Percentiles rank a stretch among this genome's conserved stretches.
Conservation (phyloP, 306 rosid genomes). For the Trichosanthes cucumerina region DNA sequence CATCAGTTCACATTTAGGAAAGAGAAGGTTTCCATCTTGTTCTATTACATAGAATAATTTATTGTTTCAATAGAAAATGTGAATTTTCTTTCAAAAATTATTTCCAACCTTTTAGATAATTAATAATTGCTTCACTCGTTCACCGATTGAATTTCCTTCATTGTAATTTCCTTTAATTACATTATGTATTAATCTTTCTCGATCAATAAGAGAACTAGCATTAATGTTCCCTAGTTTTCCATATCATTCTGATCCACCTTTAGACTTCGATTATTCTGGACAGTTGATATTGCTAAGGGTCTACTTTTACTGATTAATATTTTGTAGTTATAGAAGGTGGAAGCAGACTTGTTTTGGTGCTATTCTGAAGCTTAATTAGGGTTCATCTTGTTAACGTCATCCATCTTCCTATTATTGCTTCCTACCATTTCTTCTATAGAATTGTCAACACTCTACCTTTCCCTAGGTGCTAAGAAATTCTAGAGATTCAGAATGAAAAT, state of each 20-base stretch:
- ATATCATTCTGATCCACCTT: neutral
- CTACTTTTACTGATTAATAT: neutral
- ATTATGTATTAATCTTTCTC: neutral
- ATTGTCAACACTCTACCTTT: neutral
- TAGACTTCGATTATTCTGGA: neutral
- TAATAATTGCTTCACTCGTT: constrained; percentile 2
- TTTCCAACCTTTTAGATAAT: neutral
- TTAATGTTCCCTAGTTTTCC: neutral
- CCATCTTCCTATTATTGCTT: neutral
- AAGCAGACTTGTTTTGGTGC: neutral
- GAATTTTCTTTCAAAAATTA: neutral
- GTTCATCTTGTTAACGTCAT: neutral
- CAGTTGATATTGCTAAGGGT: neutral
- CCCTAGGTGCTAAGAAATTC: neutral
- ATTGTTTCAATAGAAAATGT: neutral
- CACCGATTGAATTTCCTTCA: neutral
- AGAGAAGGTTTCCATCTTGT: neutral
- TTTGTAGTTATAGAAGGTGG: neutral
- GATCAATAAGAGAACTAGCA: constrained; percentile 1
- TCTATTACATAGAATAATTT: neutral
- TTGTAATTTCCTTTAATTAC: neutral
- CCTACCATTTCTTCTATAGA: constrained; percentile 3
- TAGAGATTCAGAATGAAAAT: neutral
- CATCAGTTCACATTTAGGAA: constrained; percentile 41
- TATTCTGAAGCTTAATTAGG: neutral